These are phyloP conservation scores for Alternaria sp. DNA, from an alignment of 2,329 filamentous ascomycete species.

Conservation along the genomic window DNA sequence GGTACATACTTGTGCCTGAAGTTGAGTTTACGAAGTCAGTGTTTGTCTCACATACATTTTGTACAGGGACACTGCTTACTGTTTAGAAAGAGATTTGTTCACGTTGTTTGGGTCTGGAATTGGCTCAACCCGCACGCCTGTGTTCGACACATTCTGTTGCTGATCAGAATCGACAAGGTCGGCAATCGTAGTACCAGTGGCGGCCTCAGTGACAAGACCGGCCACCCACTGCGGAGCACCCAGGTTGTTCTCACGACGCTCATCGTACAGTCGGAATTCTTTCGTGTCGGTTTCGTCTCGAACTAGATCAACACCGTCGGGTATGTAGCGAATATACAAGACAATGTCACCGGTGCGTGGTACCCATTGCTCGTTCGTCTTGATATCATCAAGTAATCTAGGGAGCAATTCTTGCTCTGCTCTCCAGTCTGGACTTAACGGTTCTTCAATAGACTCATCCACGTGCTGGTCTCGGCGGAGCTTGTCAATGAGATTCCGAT, in stretches of 20 bases:
- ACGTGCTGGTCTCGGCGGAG: slow-evolving; percentile 54
- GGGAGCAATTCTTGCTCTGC: slow-evolving; percentile 57
- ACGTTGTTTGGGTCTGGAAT: slow-evolving; percentile 60
- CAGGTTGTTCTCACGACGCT: slow-evolving; percentile 35
- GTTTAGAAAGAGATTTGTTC: slow-evolving; percentile 62
- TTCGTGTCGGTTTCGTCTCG: slow-evolving; percentile 32
- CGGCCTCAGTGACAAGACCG: slow-evolving; percentile 63
- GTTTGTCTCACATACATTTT: no score
- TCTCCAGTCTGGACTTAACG: slow-evolving; percentile 65
- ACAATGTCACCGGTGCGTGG: slow-evolving; percentile 66
- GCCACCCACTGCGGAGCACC: slow-evolving; percentile 63
- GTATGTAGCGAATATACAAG: slow-evolving; percentile 57
- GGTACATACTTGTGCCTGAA: slow-evolving; percentile 61
- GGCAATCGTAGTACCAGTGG: slow-evolving; percentile 53
- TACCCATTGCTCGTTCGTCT: slow-evolving; percentile 58
- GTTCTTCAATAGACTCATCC: slow-evolving; percentile 59
- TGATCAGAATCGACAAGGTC: slow-evolving; percentile 57
- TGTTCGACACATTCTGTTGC: slow-evolving; percentile 56
- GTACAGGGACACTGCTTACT: slow-evolving; percentile 23
- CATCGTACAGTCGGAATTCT: slow-evolving; percentile 35
- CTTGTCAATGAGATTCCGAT: slow-evolving; percentile 59
- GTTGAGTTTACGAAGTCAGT: no score
- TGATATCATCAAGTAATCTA: slow-evolving; percentile 53
- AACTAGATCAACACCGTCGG: slow-evolving; percentile 35
- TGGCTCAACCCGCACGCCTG: slow-evolving; percentile 66